Percentiles rank a stretch among this genome's conserved stretches.
Evolutionary conservation across 768 basidiomycete genomes (phyloP).

Genomic region (Mycena kentingensis): DNA sequence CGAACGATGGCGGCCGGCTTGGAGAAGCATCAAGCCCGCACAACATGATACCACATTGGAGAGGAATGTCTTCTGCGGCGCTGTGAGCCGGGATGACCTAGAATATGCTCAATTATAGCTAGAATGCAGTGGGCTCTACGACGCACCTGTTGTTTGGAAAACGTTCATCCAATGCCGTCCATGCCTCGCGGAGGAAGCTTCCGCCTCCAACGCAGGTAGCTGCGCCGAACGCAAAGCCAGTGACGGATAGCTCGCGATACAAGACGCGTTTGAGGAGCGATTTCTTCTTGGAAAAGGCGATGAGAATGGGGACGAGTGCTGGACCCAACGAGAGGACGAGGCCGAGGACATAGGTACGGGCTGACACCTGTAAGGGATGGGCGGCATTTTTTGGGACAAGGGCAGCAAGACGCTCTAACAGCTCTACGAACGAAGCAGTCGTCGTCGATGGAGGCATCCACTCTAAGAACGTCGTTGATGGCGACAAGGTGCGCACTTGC

Average conservation of each 20-base stretch:
- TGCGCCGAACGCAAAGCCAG: conserved; percentile 72
- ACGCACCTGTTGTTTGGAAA: not conserved
- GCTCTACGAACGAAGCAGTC: not conserved
- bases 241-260: conserved; percentile 55
- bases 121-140: too few relatives aligned
- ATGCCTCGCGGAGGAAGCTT: conserved; percentile 50
- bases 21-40: conserved; percentile 59
- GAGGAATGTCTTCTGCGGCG: conserved; percentile 56
- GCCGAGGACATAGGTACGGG: conserved; percentile 69
- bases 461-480: too few relatives aligned
- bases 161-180: conserved; percentile 32
- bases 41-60: conserved; percentile 58
- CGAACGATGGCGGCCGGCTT: conserved; percentile 48
- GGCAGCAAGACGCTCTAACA: conserved; percentile 22
- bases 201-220: conserved; percentile 69
- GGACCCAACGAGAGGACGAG: conserved; percentile 71
- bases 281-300: conserved; percentile 30
- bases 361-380: conserved; percentile 59
- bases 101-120: too few relatives aligned
- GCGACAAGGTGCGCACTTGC: too few relatives aligned
- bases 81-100: conserved; percentile 34
- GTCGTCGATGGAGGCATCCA: not conserved
- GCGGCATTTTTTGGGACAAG: conserved; percentile 37
- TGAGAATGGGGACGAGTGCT: conserved; percentile 55
- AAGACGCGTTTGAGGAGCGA: conserved; percentile 43